Base-by-base conservation (phyloP, 2,329 filamentous ascomycete genomes). In the Curvularia hawaiiensis region DNA sequence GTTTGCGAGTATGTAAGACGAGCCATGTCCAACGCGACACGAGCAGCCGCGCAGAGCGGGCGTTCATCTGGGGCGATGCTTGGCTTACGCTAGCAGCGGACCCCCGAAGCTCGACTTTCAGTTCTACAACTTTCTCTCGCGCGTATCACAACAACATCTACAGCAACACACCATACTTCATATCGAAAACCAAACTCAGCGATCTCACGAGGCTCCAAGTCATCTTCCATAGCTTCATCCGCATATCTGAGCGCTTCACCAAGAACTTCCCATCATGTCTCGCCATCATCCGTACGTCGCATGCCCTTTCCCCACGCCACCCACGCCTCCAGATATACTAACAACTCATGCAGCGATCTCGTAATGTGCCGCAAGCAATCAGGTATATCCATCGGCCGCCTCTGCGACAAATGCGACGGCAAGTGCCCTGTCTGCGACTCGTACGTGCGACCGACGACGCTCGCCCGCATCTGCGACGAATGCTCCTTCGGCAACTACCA, bases 401-500 rank as follows among this genome's bases (percentile, higher is more conserved):
- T 99, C 75, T 99, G 95, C 85, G 95, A 99, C 83, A 99, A 99
- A 82, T 99, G 95, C 84, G 95, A 99, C 82, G 95, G 95, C 79
- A 99, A 99, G 83, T 99, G 95, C 74, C 95, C 95, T 65, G 93
- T 99, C 60, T 99, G 95, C 87, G 95, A 99, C 78, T 96, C 91
- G 60, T 99, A 99, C 85, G 95, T 99, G 63, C 93, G 95, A 16
- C 95, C 95, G 12, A 99, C 95, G 28, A 98, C 95, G 9, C 89
- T 98, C 56, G 95, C 96, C 60, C 92, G 94, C 73, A 98, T 99
- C 82, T 99, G 95, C 83, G 95, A 99, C 82, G 95, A 99, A 81
- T 99, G 95, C 84, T 93, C 91, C 76, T 99, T 99, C 78, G 95
- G 95, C 75, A 99, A 99, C 84, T 99, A 97, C 83, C 95, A 98